Evolutionary conservation across 2,329 filamentous ascomycete genomes (phyloP).

Genomic region (Ampelomyces quisqualis): DNA sequence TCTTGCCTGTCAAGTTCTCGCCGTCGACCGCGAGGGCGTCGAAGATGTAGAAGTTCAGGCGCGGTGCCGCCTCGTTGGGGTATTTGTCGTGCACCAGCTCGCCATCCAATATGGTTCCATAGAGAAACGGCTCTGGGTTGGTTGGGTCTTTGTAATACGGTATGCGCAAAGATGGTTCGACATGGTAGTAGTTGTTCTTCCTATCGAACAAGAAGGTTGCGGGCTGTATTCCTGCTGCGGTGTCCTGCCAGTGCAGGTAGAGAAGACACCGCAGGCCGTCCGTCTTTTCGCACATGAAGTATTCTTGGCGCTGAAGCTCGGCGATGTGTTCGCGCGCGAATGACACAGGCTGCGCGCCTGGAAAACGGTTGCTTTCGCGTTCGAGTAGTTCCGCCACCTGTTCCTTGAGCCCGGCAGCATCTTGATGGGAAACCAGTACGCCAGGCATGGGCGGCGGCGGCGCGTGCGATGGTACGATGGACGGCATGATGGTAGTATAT

Average conservation of each 20-base stretch:
- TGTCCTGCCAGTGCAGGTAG: conserved; percentile 72
- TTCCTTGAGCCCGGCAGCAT: conserved; percentile 58
- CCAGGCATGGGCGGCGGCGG: conserved; percentile 43
- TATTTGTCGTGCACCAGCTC: conserved; percentile 87
- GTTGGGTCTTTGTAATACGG: conserved; percentile 64
- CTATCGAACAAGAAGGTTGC: conserved; percentile 93
- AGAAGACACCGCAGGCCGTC: conserved; percentile 95
- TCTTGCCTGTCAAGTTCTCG: conserved; percentile 71
- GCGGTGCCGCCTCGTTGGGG: conserved; percentile 61
- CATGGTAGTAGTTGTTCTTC: conserved; percentile 94
- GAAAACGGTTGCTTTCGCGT: conserved; percentile 68
- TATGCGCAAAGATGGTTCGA: conserved; percentile 74
- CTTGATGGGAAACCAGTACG: conserved; percentile 22
- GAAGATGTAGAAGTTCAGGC: conserved; percentile 83
- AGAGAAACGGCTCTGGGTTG: conserved; percentile 66
- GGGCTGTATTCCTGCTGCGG: conserved; percentile 21
- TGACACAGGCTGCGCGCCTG: conserved; percentile 91
- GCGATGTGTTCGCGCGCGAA: conserved; percentile 79
- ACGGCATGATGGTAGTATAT: conserved; percentile 18
- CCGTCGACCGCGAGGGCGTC: conserved; percentile 85
- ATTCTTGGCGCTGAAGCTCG: conserved; percentile 81
- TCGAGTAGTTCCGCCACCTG: conserved; percentile 77
- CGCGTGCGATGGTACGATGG: conserved; percentile 18
- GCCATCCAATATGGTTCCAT: conserved; percentile 81
- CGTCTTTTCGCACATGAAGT: conserved; percentile 98